A percentile compares a stretch with the other conserved stretches of the same genome.
These are phyloP conservation scores for Cyclotella cryptica DNA, from an alignment of 108 stramenopile genomes.

Conservation along the genomic window DNA sequence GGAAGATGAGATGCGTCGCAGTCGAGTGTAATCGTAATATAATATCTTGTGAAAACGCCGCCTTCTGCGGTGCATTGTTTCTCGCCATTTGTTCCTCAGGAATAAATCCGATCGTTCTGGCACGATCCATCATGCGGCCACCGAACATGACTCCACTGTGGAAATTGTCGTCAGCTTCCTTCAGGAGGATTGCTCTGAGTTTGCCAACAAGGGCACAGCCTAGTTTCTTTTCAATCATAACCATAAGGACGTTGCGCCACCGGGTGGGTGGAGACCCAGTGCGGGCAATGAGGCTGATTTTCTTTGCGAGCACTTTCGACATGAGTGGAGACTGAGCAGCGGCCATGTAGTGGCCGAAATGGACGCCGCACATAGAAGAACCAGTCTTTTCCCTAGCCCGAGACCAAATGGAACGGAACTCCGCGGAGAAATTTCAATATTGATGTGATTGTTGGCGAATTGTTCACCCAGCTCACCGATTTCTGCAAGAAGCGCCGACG, in stretches of 20 bases:
- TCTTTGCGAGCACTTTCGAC: too few species aligned
- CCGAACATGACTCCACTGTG: slow-evolving; percentile 29
- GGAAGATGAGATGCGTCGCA: neutral
- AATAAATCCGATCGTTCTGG: slow-evolving; percentile 2
- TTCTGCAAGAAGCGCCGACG: neutral
- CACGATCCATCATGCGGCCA: neutral
- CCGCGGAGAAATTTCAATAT: neutral
- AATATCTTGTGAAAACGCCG: slow-evolving; percentile 25
- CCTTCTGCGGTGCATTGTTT: slow-evolving; percentile 30
- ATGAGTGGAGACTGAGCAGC: neutral
- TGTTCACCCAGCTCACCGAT: neutral
- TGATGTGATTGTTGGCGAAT: neutral
- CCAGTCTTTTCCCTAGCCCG: neutral
- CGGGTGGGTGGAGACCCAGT: neutral
- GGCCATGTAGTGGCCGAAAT: neutral
- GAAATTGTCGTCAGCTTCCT: neutral
- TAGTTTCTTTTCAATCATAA: neutral
- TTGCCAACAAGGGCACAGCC: too few species aligned
- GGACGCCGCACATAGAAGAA: neutral
- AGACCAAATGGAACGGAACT: neutral
- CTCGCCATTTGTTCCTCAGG: slow-evolving; percentile 26
- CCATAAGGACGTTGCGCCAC: neutral
- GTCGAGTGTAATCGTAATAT: slow-evolving; percentile 17
- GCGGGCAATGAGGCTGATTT: neutral
- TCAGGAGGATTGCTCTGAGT: too few species aligned